Evolutionary conservation across 2,329 filamentous ascomycete genomes (phyloP), one percentile per base, ranked within the genome.

Genomic region (Gyromitra esculenta): DNA sequence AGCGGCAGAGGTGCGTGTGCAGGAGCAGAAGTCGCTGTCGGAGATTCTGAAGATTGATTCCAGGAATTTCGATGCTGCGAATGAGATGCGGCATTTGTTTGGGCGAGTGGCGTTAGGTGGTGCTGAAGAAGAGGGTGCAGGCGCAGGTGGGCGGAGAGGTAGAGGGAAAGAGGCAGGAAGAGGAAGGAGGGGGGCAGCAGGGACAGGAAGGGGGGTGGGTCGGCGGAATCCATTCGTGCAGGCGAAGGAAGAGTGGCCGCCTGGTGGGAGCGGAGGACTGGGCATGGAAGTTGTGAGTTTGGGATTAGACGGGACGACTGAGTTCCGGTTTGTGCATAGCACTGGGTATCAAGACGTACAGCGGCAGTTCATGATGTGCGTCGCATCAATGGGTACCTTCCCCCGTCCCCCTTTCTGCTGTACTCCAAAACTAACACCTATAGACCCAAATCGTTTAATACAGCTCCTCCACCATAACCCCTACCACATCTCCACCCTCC

Each of bases 401-500:
- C 57, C 25, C 18, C 37, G 21, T 7, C 9, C 5, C 35, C 18
- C 60, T 5, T 11, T 1, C 5, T 1, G 5, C 7, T 1, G 25
- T 11, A 64, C 45, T 37, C 50, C 62, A 45, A 41, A 50, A 67
- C 57, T 45, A 48, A 72, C 66, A 5, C 18, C 67, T 18, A 21
- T 59, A 81, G 92, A 97, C 81, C 93, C 93, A 2, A 91, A 96
- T 83, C 87, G 90, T 70, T 88, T 99, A 85, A 90, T 98, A 54
- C 85, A 90, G 45, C 88, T 96, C 66, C 86, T 98, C 1, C 88
- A 89, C 77, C 86, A 87, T 80, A 90, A 93, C 81, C 92, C 95
- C 2, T 98, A 97, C 83, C 94, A 98, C 82, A 91, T 98, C 79
- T 96, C 93, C 0, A 94, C 93, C 1, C 88, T 98, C n/a, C 89